Evolutionary conservation across 495 filamentous ascomycete species (phyloP).

Genomic region (Penicillium taxi): DNA sequence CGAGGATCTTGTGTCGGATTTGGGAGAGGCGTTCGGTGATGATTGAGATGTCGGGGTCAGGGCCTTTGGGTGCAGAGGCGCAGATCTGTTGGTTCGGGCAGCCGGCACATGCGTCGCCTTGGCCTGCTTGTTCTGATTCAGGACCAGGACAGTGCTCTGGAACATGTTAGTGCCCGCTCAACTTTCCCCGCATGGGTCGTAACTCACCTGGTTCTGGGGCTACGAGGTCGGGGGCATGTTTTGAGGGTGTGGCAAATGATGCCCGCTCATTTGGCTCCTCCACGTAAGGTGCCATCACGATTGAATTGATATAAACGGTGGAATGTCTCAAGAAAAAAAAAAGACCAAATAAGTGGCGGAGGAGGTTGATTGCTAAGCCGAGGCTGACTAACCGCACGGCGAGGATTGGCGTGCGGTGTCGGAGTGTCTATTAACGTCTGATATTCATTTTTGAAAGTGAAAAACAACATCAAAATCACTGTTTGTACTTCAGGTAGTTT

Average conservation of each 20-base stretch:
- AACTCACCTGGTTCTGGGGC: conserved; percentile 76
- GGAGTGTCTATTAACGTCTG: conserved; percentile 8
- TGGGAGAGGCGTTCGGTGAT: conserved; percentile 75
- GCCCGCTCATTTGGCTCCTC: conserved; percentile 54
- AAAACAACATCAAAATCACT: too few species aligned
- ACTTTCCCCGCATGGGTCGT: conserved; percentile 4
- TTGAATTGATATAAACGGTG: conserved; percentile 1
- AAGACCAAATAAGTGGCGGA: conserved; percentile 13
- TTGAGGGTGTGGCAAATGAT: conserved; percentile 60
- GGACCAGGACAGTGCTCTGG: conserved; percentile 91
- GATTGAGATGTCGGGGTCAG: conserved; percentile 84
- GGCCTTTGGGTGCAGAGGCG: conserved; percentile 87
- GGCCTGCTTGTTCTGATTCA: conserved; percentile 76
- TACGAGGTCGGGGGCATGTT: conserved; percentile 68
- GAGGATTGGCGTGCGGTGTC: conserved; percentile 33
- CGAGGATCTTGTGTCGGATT: conserved; percentile 82
- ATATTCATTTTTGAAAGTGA: too few species aligned
- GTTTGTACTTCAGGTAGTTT: too few species aligned
- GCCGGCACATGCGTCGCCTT: conserved; percentile 79
- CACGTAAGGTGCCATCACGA: conserved; percentile 59
- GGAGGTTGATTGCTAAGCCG: conserved; percentile 36
- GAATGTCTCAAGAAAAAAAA: too few species aligned
- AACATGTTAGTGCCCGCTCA: conserved; percentile 2
- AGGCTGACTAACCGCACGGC: conserved; percentile 30
- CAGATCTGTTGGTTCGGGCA: conserved; percentile 96